Conservation (phyloP, 2,329 filamentous ascomycete species). For the Zymoseptoria tritici region DNA sequence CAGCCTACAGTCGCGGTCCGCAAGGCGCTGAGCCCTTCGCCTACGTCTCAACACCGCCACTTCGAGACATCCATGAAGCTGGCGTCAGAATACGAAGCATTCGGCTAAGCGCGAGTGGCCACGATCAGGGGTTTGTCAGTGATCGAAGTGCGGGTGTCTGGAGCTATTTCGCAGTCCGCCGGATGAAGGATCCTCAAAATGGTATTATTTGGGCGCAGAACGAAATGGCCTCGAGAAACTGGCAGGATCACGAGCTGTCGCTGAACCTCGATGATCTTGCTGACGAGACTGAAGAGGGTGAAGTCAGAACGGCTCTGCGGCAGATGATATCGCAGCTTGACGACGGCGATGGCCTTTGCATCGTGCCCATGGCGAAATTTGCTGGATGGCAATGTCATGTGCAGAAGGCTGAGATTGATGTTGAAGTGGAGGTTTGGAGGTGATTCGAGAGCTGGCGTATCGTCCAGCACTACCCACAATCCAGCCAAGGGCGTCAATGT, state of each 20-base stretch:
- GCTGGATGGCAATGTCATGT: constrained; percentile 10
- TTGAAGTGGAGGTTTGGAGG: constrained; percentile 15
- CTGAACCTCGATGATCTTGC: neutral
- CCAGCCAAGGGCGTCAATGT: no score
- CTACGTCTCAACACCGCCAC: constrained; percentile 9
- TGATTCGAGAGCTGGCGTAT: neutral
- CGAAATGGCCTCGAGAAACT: constrained; percentile 4
- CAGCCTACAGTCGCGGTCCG: constrained; percentile 2
- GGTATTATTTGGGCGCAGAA: constrained; percentile 4
- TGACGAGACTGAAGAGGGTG: neutral
- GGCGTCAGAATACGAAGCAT: constrained; percentile 8
- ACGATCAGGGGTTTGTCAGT: constrained; percentile 13
- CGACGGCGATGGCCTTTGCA: constrained; percentile 9
- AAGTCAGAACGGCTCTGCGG: constrained; percentile 2
- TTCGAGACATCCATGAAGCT: constrained; percentile 3
- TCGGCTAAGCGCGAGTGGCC: constrained; percentile 3
- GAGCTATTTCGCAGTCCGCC: constrained; percentile 14
- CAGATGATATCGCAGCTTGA: constrained; percentile 5
- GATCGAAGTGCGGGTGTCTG: constrained; percentile 5
- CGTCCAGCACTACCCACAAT: no score
- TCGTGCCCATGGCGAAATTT: constrained; percentile 15
- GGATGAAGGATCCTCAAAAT: neutral
- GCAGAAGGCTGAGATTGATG: constrained; percentile 9
- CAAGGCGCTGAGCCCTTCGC: neutral
- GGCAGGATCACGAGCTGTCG: constrained; percentile 5